These are phyloP conservation scores for Cryptococcus sp. DNA, from an alignment of 1,284 basidiomycete genomes.

Conservation along the genomic window DNA sequence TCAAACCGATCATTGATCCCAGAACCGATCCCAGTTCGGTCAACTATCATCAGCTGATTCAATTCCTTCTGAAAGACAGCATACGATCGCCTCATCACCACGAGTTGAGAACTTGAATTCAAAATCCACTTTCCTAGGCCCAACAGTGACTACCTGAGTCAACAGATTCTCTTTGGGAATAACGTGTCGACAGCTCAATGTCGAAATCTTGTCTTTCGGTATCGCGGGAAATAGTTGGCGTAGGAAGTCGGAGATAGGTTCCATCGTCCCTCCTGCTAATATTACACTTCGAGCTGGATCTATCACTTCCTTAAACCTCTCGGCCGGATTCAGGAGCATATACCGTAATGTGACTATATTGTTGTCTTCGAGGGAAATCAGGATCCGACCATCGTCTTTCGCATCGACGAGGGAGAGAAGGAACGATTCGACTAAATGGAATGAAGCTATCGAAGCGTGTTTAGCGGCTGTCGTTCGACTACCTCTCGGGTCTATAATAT, in stretches of 20 bases:
- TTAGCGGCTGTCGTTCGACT: constrained; percentile 11
- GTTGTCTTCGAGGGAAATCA: constrained; percentile 48
- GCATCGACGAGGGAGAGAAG: constrained; percentile 75
- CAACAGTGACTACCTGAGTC: constrained; percentile 69
- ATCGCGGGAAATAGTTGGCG: constrained; percentile 75
- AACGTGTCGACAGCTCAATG: constrained; percentile 89
- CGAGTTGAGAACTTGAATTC: constrained; percentile 80
- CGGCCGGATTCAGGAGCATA: constrained; percentile 88
- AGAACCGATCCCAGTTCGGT: constrained; percentile 80
- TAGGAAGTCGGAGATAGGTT: constrained; percentile 88
- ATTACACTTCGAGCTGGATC: constrained; percentile 75
- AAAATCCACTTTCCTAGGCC: constrained; percentile 70
- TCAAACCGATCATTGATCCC: constrained; percentile 68
- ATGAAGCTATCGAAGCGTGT: constrained; percentile 60
- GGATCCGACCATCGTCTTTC: constrained; percentile 63
- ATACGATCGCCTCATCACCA: constrained; percentile 62
- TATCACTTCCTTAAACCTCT: constrained; percentile 76
- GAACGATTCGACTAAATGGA: constrained; percentile 81
- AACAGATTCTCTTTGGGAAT: constrained; percentile 76
- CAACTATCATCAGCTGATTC: constrained; percentile 54
- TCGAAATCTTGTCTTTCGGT: constrained; percentile 60
- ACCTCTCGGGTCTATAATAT: constrained; percentile 7
- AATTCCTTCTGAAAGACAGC: constrained; percentile 33
- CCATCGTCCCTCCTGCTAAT: constrained; percentile 96
- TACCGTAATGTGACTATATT: constrained; percentile 70